Evolutionary conservation across 129 eudicot species (phyloP), one percentile per base, ranked within the genome.

Genomic region (Heracleum sosnowskyi): DNA sequence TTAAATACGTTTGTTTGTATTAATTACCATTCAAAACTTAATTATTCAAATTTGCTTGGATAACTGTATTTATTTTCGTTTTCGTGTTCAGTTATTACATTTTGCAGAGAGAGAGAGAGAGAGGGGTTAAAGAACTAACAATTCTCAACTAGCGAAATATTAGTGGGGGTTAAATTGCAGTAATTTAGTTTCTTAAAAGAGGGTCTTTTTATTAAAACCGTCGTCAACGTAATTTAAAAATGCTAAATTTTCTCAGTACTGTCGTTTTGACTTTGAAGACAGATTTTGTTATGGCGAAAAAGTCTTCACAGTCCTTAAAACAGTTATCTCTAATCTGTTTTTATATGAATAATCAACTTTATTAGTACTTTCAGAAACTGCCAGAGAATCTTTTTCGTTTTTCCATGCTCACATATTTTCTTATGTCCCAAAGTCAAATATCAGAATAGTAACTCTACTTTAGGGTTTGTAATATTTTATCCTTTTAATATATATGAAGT

Each of bases 391-490:
- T 73, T 46, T 74, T 5, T 18, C 74, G 62, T 46, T 39, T 80
- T 79, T 86, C 84, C 74, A 83, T 80, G 75, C 81, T 51, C 78
- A 39, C 41, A 31, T 80, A 37, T 62, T 69, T 28, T 37, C 16
- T 10, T 18, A 79, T 3, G 9, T n/a, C 73, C 10, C 20, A 83
- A 70, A 76, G 82, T 55, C 81, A 78, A 74, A 55, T 41, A 75
- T 29, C 74, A 81, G 37, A 64, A 29, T 18, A 51, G 71, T 28
- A 68, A 74, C 20, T 79, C 45, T 77, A 34, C 63, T 40, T 66
- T 87, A 90, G 91, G 94, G 94, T 87, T 89, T 89, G 75, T 76
- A 76, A 49, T 49, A 44, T 44, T 0, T 11, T 40, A 7, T 40
- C 11, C 3, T 3, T 8, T 40, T 40, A n/a, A n/a, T n/a, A n/a